A percentile compares a stretch with the other conserved stretches of the same genome.
phyloP scores from a whole-genome alignment of 1,284 basidiomycete genomes.

The Boletus hoseneyae region DNA sequence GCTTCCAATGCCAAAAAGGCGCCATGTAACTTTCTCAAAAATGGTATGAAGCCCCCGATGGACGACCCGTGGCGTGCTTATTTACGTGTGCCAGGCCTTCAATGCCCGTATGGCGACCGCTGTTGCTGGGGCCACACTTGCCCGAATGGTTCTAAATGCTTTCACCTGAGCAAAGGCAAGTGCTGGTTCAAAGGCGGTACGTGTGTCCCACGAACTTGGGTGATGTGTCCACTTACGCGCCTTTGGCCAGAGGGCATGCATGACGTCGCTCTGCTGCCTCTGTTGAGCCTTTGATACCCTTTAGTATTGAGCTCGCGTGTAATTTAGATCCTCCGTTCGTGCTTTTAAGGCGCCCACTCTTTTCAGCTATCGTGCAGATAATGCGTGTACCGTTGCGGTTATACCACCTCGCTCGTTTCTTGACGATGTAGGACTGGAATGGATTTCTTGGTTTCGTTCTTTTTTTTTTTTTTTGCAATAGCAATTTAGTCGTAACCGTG shows the following conservation, averaged over 20 bases:
- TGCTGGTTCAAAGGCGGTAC: slow-evolving; percentile 81
- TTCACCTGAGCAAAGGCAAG: slow-evolving; percentile 64
- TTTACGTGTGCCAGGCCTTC: slow-evolving; percentile 44
- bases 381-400: slow-evolving; percentile 24
- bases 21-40: slow-evolving; percentile 76
- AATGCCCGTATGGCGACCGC: slow-evolving; percentile 64
- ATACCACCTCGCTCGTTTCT: slow-evolving; percentile 31
- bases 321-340: slow-evolving; percentile 17
- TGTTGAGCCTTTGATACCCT: slow-evolving; percentile 24
- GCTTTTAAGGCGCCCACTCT: slow-evolving; percentile 31
- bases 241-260: slow-evolving; percentile 30
- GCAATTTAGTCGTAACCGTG: slow-evolving; percentile 18
- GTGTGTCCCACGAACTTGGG: slow-evolving; percentile 23
- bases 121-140: slow-evolving; percentile 83
- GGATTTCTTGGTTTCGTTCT: slow-evolving; percentile 19
- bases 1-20: slow-evolving; percentile 75
- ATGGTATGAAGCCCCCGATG: slow-evolving; percentile 42
- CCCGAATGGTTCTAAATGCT: slow-evolving; percentile 69
- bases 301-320: slow-evolving; percentile 3
- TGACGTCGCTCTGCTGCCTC: slow-evolving; percentile 18
- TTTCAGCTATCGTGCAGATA: slow-evolving; percentile 19
- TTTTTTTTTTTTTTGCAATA: slow-evolving; percentile 23
- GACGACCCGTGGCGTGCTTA: not conserved
- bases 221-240: slow-evolving; percentile 2
- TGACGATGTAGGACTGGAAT: slow-evolving; percentile 20